These are phyloP conservation scores for Ustilago sp. DNA, from an alignment of 1,284 basidiomycete species.

Conservation along the genomic window DNA sequence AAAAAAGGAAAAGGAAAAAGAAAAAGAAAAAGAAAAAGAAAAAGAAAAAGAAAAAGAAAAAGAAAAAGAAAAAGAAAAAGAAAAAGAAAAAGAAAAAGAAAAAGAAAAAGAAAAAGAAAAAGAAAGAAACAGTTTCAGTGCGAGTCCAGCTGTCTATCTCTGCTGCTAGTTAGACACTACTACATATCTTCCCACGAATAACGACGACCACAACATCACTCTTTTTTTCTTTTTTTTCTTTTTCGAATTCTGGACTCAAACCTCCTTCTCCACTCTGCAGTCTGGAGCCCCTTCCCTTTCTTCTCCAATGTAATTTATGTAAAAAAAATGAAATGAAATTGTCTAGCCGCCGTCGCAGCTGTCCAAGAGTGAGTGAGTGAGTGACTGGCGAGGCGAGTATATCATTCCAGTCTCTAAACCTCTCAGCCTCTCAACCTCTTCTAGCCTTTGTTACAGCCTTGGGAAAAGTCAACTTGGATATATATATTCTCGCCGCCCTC, in stretches of 20 bases:
- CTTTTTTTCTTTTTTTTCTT: background rate
- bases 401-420: background rate
- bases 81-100: too few relatives aligned
- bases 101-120: too few relatives aligned
- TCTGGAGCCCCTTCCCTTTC: constrained; percentile 16
- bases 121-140: background rate
- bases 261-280: constrained; percentile 14
- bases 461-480: constrained; percentile 18
- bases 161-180: background rate
- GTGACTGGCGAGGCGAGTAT: too few relatives aligned
- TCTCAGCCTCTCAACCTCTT: background rate
- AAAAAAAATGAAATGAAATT: background rate
- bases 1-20: background rate
- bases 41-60: too few relatives aligned
- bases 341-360: constrained; percentile 6
- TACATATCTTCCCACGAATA: background rate
- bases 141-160: background rate
- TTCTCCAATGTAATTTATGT: background rate
- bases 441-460: background rate
- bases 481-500: constrained; percentile 14
- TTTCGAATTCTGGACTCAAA: background rate
- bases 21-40: too few relatives aligned
- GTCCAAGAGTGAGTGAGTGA: background rate
- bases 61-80: too few relatives aligned
- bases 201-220: background rate